A percentile compares a stretch with the other conserved stretches of the same genome.
Evolutionary conservation across 768 basidiomycete species (phyloP).

Genomic region (Mrakia blollopis): DNA sequence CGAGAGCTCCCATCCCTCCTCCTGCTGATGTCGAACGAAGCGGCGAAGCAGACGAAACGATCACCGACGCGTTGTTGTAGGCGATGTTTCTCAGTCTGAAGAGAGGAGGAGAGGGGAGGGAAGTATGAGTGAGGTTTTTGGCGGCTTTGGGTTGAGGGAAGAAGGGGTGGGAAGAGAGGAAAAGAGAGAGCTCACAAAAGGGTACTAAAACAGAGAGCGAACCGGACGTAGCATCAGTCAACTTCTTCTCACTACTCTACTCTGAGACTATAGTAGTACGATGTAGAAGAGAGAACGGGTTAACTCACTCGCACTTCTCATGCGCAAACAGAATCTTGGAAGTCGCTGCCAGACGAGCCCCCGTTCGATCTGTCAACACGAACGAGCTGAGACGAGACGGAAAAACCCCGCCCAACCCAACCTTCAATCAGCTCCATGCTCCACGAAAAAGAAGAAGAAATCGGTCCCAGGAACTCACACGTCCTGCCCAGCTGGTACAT

Average conservation of each 20-base stretch:
- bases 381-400: neutral
- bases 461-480: neutral
- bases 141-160: neutral
- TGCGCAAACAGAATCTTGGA: neutral
- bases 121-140: too few relatives aligned
- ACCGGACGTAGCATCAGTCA: neutral
- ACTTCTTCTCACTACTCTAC: too few relatives aligned
- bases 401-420: neutral
- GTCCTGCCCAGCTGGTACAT: neutral
- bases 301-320: conserved; percentile 14
- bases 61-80: neutral
- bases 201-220: neutral
- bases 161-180: neutral
- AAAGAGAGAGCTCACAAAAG: conserved; percentile 1
- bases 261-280: neutral
- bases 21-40: too few relatives aligned
- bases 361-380: conserved; percentile 2
- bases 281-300: neutral
- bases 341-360: neutral
- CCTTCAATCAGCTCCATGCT: neutral
- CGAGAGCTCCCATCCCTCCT: too few relatives aligned
- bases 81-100: neutral
- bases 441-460: neutral
- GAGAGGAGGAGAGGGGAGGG: neutral
- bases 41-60: neutral